Evolutionary conservation across 78 protist species (phyloP), one percentile per base, ranked within the genome.

Genomic region (Protostelium mycophagum): DNA sequence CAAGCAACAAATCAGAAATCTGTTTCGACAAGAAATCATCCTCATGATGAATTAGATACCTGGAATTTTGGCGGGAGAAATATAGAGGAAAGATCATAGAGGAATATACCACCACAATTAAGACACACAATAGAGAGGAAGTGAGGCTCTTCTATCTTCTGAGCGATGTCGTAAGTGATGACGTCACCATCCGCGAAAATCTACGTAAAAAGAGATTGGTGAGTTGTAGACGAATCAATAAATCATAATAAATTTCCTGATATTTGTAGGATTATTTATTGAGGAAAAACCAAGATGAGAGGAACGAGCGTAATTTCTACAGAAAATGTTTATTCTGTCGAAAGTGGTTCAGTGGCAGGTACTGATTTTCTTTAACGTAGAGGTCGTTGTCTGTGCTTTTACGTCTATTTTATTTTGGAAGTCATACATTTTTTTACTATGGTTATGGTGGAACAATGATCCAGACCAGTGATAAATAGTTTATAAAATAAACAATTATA

Each of bases 301-400:
- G 94, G 83, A 37, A 39, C 10, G 86, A 92, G 83, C 91, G 84
- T 63, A 29, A 85, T 38, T 92, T 92, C 36, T 35, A 63, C 29
- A 25, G 83, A 34, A 34, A 10, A 28, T 92, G 94, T 63, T 91
- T 91, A 84, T 89, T 92, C 92, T 92, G 94, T 86, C 63, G 73
- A 16, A 51, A 51, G 16, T 51, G 73, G 73, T 16, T 51, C 31
- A 16, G 73, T 16, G 16, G 16, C 16, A 5, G 73, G 73, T 51
- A 16, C 73, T 51, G 31, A 51, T 51, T 16, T 5, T 51, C 16
- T 51, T 16, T 51, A 5, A 51, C 73, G 16, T 51, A 51, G n/a
- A 86, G 0, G 35, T n/a, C 0, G 73, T 38, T 23, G 88, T 91
- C 87, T 37, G 63, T 28, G 94, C 91, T 39, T 90, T 88, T 29